Percentiles rank a stretch among this genome's conserved stretches.
Evolutionary conservation across 768 basidiomycete genomes (phyloP).

Genomic region (Russula ochroleuca): DNA sequence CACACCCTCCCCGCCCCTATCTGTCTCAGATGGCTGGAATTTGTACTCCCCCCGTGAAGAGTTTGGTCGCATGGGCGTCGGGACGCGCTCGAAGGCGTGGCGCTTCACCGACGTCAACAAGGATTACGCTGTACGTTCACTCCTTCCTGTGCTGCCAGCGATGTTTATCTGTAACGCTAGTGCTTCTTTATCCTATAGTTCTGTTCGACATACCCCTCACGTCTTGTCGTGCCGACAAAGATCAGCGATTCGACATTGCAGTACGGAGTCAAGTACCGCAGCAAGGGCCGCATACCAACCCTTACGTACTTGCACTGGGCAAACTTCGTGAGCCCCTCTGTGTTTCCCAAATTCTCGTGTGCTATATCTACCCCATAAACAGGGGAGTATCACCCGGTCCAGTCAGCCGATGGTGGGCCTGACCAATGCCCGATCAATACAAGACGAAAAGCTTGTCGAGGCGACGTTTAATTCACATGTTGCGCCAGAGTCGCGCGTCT

Average conservation of each 20-base stretch:
- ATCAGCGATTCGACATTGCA: slow-evolving; percentile 93
- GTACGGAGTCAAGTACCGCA: slow-evolving; percentile 92
- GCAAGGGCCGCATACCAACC: slow-evolving; percentile 89
- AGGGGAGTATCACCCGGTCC: slow-evolving; percentile 94
- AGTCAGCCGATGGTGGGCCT: slow-evolving; percentile 99
- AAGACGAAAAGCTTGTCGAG: slow-evolving; percentile 97
- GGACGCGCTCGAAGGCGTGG: slow-evolving; percentile 89
- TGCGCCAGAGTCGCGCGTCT: slow-evolving; percentile 60
- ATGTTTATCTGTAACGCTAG: slow-evolving; percentile 37
- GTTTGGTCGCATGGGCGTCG: slow-evolving; percentile 93
- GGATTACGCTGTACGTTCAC: slow-evolving; percentile 72
- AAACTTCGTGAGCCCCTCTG: slow-evolving; percentile 59
- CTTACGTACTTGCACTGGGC: slow-evolving; percentile 96
- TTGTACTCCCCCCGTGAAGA: slow-evolving; percentile 85
- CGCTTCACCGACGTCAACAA: slow-evolving; percentile 95
- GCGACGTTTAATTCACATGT: slow-evolving; percentile 92
- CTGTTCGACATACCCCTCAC: slow-evolving; percentile 86
- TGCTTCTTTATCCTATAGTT: slow-evolving; percentile 54
- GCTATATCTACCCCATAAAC: slow-evolving; percentile 1
- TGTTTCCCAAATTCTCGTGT: background rate
- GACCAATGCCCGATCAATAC: slow-evolving; percentile 90
- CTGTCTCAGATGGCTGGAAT: slow-evolving; percentile 69
- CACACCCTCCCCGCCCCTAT: slow-evolving; percentile 64
- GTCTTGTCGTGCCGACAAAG: slow-evolving; percentile 83
- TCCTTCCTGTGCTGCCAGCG: slow-evolving; percentile 19